A percentile compares a stretch with the other conserved stretches of the same genome.
These are phyloP conservation scores for Madurella mycetomatis DNA, from an alignment of 2,329 filamentous ascomycete species.

Conservation along the genomic window DNA sequence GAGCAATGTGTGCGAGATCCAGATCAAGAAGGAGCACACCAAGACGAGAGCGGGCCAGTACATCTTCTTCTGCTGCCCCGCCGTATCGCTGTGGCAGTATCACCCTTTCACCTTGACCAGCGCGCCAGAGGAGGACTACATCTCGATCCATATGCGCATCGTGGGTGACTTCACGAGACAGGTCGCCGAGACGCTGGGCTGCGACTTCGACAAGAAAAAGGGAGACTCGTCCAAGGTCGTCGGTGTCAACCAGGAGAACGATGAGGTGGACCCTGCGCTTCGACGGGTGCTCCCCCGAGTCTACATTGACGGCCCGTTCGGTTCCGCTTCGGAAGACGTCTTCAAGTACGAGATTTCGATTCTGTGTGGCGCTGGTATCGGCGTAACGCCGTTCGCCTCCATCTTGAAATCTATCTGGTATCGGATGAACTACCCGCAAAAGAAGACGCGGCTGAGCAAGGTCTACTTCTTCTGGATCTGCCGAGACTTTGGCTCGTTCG, in stretches of 20 bases:
- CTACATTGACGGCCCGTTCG: constrained; percentile 81
- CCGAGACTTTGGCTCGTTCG: constrained; percentile 80
- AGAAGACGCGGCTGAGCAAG: constrained; percentile 73
- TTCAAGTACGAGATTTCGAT: constrained; percentile 83
- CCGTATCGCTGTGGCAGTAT: constrained; percentile 83
- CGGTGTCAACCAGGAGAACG: constrained; percentile 57
- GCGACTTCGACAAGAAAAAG: constrained; percentile 61
- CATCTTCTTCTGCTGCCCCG: constrained; percentile 84
- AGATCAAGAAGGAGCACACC: constrained; percentile 86
- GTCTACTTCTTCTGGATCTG: constrained; percentile 95
- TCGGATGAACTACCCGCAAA: constrained; percentile 81
- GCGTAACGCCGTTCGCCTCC: constrained; percentile 80
- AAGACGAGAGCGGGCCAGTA: constrained; percentile 80
- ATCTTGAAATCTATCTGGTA: constrained; percentile 93
- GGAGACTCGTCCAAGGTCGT: constrained; percentile 62
- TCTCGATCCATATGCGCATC: constrained; percentile 78
- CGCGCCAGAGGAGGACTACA: constrained; percentile 85
- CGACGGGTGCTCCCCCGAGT: constrained; percentile 71
- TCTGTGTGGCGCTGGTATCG: constrained; percentile 77
- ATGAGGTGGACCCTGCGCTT: constrained; percentile 64
- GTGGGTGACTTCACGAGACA: constrained; percentile 76
- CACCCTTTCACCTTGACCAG: constrained; percentile 84
- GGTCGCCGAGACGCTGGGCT: constrained; percentile 67
- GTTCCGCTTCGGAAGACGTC: constrained; percentile 80
- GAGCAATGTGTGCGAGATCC: constrained; percentile 83